Evolutionary conservation across 2,329 filamentous ascomycete genomes (phyloP), one percentile per base, ranked within the genome.

Genomic region (Grosmannia huntii): DNA sequence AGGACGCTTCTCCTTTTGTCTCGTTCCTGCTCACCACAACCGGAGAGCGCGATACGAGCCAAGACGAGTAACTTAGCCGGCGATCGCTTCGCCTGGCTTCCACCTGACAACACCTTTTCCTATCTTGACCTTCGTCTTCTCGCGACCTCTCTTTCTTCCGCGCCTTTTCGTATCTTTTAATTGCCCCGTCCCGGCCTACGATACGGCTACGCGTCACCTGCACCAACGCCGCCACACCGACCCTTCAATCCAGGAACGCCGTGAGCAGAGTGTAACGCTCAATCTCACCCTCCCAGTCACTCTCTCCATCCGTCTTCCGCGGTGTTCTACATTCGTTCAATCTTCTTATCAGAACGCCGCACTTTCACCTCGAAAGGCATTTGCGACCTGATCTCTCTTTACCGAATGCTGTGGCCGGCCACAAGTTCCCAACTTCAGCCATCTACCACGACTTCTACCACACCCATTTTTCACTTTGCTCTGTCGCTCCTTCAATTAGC

Each of bases 391-490:
- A 21, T 25, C 2, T 19, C 41, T 53, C 19, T 16, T 53, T 25
- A 5, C 23, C 52, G 33, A 38, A 41, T 54, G 52, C 53, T 31
- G 53, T 55, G 53, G 53, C 53, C 53, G 53, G 53, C 53, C 53
- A 55, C 53, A 25, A 46, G 38, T 33, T 46, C 52, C 4, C 16
- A 10, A 55, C 25, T 55, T 31, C 28, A 10, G 27, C 38, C 53
- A 27, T 31, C 53, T 48, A 21, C 21, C 33, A 31, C 23, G 25
- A 16, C 48, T 27, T 25, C 48, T 23, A 11, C 11, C 23, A 33
- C 31, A 10, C 31, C 31, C 31, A 10, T 10, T 33, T 33, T 33
- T 27, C 11, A 5, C 11, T 21, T 27, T 19, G 4, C 16, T 12
- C 16, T 14, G 31, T 19, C 16, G 12, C 41, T 44, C 6, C 41